Percentiles rank a stretch among this genome's conserved stretches.
These are phyloP conservation scores for Pseudognaphalium luteoalbum DNA, from an alignment of 129 eudicot genomes.

Conservation along the genomic window DNA sequence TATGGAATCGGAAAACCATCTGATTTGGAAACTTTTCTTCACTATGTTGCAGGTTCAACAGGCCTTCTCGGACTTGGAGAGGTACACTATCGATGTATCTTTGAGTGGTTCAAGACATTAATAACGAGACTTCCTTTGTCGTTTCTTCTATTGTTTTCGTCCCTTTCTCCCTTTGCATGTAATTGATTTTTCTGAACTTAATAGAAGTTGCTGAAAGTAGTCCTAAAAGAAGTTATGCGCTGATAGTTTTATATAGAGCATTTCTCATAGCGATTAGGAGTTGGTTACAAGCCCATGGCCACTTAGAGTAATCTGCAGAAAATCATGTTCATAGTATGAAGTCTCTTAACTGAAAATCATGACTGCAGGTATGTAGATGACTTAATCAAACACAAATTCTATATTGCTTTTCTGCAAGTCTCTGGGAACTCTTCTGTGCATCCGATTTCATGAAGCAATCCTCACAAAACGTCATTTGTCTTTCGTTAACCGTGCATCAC, in stretches of 20 bases:
- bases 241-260: neutral
- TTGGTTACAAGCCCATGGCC: neutral
- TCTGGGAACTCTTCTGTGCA: neutral
- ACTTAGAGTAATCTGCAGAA: neutral
- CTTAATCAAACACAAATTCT: too few relatives aligned
- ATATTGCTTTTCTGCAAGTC: neutral
- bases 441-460: neutral
- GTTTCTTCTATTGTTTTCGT: neutral
- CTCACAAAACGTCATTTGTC: constrained; percentile 1
- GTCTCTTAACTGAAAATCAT: neutral
- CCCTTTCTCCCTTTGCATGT: neutral
- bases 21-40: constrained; percentile 9
- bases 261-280: neutral
- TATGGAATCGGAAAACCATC: constrained; percentile 4
- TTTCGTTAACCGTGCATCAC: neutral
- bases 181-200: neutral
- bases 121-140: neutral
- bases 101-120: constrained; percentile 5
- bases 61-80: constrained; percentile 77
- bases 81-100: constrained; percentile 43
- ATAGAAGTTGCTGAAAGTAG: neutral
- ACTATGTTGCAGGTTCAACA: constrained; percentile 72
- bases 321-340: neutral
- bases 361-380: neutral
- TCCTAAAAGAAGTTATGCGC: neutral